Conservation (phyloP, 768 basidiomycete species). For the Multifurca ochricompacta region DNA sequence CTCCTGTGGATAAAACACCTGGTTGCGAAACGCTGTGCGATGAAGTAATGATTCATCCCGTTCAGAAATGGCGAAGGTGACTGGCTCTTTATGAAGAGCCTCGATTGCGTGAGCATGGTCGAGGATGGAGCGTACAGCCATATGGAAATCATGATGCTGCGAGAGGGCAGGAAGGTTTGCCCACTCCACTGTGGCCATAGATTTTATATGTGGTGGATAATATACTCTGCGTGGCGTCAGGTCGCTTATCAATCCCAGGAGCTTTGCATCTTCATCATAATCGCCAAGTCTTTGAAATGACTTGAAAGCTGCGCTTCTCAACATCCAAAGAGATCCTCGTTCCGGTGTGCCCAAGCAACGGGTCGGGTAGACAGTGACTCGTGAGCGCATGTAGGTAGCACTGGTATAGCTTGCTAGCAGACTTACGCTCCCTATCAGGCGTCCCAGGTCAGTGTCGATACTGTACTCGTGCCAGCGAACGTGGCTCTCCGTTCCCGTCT, state of each 20-base stretch:
- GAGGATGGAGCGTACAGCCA: too few species aligned
- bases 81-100: too few species aligned
- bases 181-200: too few species aligned
- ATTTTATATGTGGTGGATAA: too few species aligned
- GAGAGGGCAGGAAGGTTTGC: too few species aligned
- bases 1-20: too few species aligned
- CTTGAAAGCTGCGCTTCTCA: constrained; percentile 31
- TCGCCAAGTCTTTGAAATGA: constrained; percentile 34
- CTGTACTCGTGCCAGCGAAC: constrained; percentile 27
- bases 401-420: constrained; percentile 30
- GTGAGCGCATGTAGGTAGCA: constrained; percentile 41
- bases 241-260: background rate
- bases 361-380: constrained; percentile 36
- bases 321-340: constrained; percentile 34
- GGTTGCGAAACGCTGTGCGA: too few species aligned
- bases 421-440: constrained; percentile 25
- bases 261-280: background rate
- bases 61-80: too few species aligned
- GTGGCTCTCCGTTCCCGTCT: background rate
- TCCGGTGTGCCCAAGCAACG: constrained; percentile 37
- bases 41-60: too few species aligned
- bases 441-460: constrained; percentile 28
- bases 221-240: constrained; percentile 4
- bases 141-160: too few species aligned
- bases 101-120: too few species aligned